A percentile compares a stretch with the other conserved stretches of the same genome.
Conservation (phyloP, 129 eudicot genomes). For the Logfia minima region DNA sequence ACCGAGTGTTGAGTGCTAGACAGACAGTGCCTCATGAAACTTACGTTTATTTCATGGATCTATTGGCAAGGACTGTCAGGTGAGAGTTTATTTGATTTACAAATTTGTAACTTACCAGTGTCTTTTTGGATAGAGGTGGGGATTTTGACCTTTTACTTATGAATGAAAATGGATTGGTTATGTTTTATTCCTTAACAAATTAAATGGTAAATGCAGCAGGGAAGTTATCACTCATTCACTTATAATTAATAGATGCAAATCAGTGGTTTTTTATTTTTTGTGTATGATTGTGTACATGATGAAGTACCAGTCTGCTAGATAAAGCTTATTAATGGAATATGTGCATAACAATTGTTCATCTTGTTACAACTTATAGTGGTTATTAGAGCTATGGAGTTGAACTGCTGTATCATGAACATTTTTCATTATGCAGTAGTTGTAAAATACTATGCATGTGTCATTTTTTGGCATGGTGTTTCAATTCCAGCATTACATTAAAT, state of each 20-base stretch:
- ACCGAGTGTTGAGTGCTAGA: constrained; percentile 91
- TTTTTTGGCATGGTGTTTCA: neutral
- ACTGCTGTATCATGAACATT: neutral
- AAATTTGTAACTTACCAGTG: neutral
- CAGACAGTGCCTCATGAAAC: constrained; percentile 94
- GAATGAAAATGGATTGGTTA: neutral
- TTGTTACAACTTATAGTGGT: neutral
- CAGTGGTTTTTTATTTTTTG: neutral
- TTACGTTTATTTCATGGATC: constrained; percentile 87
- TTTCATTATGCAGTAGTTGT: neutral
- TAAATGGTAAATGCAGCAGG: neutral
- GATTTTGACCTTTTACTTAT: too few relatives aligned
- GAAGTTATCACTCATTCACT: neutral
- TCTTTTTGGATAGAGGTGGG: neutral
- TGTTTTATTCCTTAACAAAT: neutral
- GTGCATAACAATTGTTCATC: neutral
- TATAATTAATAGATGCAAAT: neutral
- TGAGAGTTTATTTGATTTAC: constrained; percentile 21
- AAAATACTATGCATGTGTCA: neutral
- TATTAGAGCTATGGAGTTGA: constrained; percentile 1
- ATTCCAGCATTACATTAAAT: neutral
- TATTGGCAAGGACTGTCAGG: constrained; percentile 90
- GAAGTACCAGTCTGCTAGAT: neutral
- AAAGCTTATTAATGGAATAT: neutral
- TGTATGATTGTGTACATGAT: neutral